Conservation (phyloP, 2,329 filamentous ascomycete species). For the Calycina herbarum region DNA sequence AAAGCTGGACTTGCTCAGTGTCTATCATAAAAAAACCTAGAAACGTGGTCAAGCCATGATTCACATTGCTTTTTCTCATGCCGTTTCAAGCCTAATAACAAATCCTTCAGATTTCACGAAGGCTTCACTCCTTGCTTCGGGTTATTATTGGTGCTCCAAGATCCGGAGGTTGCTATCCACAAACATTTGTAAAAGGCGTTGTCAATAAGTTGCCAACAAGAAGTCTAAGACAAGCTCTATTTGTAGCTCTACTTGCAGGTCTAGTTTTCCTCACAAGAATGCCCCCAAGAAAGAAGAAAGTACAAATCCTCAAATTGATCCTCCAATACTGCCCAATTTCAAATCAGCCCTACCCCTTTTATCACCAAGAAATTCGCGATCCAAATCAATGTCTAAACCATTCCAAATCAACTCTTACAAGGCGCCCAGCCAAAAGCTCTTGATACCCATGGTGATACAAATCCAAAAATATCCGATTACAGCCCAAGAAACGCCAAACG, state of each 20-base stretch:
- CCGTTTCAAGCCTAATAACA: neutral
- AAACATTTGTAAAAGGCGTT: neutral
- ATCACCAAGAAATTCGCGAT: neutral
- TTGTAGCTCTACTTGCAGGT: neutral
- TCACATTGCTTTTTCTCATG: conserved; percentile 3
- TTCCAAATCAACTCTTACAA: neutral
- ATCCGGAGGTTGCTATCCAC: neutral
- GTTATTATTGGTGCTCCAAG: neutral
- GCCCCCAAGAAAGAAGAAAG: neutral
- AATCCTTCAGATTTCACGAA: neutral
- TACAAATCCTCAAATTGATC: neutral
- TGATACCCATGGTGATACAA: neutral
- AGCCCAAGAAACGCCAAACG: neutral
- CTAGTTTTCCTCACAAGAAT: neutral
- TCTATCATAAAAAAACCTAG: neutral
- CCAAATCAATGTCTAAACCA: neutral
- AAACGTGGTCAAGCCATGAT: neutral
- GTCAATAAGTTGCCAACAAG: neutral
- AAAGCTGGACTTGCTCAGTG: neutral
- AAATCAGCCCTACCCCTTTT: too few species aligned
- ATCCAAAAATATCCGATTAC: too few species aligned
- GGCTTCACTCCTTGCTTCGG: neutral
- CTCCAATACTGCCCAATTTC: too few species aligned
- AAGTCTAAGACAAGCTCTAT: neutral
- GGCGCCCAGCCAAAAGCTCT: neutral